These are phyloP conservation scores for Botrytis squamosa DNA, from an alignment of 2,329 filamentous ascomycete species.

Conservation along the genomic window DNA sequence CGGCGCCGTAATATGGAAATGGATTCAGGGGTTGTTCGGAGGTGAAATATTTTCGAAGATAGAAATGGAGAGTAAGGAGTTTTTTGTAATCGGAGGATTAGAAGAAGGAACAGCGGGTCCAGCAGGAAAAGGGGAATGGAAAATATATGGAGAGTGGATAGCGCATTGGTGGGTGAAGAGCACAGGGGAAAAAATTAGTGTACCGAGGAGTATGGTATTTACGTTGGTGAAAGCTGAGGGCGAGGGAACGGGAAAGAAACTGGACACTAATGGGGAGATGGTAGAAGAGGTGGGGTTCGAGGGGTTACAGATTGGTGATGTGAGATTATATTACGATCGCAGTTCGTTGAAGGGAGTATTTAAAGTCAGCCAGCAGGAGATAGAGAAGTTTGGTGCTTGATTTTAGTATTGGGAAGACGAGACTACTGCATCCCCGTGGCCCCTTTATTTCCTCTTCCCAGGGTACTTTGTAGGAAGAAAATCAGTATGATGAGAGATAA, in stretches of 20 bases:
- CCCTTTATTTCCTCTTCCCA: background rate
- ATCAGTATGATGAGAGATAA: background rate
- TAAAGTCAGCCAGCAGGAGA: slow-evolving; percentile 20
- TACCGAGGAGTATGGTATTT: slow-evolving; percentile 23
- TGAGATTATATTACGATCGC: slow-evolving; percentile 25
- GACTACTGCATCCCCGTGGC: background rate
- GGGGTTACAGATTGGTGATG: slow-evolving; percentile 23
- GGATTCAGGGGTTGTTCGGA: slow-evolving; percentile 13
- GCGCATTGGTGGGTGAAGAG: slow-evolving; percentile 23
- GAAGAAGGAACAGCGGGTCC: background rate
- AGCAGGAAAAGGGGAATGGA: background rate
- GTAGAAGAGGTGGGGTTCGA: slow-evolving; percentile 22
- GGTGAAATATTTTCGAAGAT: background rate
- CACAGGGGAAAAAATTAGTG: slow-evolving; percentile 6
- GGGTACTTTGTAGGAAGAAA: too few relatives aligned
- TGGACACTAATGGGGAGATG: background rate
- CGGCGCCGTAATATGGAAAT: slow-evolving; percentile 14
- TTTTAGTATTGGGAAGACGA: background rate
- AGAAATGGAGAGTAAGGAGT: slow-evolving; percentile 11
- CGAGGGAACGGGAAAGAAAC: background rate
- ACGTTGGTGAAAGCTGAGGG: slow-evolving; percentile 21
- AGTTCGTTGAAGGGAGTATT: slow-evolving; percentile 20
- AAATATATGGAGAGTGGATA: slow-evolving; percentile 21
- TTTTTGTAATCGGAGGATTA: background rate
- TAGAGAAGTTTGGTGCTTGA: slow-evolving; percentile 19